Conservation (phyloP, 1,139 yeast genomes). For the Suhomyces chickasaworum region DNA sequence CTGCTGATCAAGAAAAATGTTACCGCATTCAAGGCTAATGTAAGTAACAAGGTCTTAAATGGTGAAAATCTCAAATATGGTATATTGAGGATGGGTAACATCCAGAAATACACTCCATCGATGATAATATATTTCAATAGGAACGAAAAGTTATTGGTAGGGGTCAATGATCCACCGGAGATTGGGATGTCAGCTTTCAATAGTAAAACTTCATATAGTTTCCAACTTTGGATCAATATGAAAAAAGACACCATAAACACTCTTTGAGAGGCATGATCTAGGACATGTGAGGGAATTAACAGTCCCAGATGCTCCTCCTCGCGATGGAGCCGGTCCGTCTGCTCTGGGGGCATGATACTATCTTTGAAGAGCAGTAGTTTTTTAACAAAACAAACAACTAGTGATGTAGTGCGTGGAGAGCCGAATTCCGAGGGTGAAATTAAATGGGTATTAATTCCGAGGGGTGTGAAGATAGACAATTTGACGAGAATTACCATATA, state of each 20-base stretch:
- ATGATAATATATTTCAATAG: slow-evolving; percentile 68
- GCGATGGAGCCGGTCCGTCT: slow-evolving; percentile 6
- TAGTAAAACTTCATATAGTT: slow-evolving; percentile 66
- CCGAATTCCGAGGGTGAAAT: slow-evolving; percentile 2
- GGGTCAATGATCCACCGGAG: slow-evolving; percentile 20
- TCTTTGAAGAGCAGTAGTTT: neutral
- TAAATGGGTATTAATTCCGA: neutral
- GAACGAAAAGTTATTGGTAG: slow-evolving; percentile 55
- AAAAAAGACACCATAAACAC: slow-evolving; percentile 66
- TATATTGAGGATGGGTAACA: slow-evolving; percentile 71
- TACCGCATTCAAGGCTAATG: slow-evolving; percentile 35
- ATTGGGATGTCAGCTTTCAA: slow-evolving; percentile 37
- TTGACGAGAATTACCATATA: too few relatives aligned
- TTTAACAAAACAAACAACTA: slow-evolving; percentile 9
- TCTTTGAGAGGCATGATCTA: slow-evolving; percentile 86
- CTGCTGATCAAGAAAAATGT: slow-evolving; percentile 49
- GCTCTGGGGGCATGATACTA: slow-evolving; percentile 8
- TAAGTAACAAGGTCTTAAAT: slow-evolving; percentile 48
- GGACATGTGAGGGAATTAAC: slow-evolving; percentile 51
- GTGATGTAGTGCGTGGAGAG: slow-evolving; percentile 2
- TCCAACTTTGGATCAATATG: slow-evolving; percentile 75
- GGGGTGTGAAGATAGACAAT: too few relatives aligned
- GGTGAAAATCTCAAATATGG: slow-evolving; percentile 70
- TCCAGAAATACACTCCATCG: slow-evolving; percentile 71
- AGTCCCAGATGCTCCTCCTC: slow-evolving; percentile 16